phyloP scores from a whole-genome alignment of 2,329 filamentous ascomycete genomes.

The Diaporthe vexans region DNA sequence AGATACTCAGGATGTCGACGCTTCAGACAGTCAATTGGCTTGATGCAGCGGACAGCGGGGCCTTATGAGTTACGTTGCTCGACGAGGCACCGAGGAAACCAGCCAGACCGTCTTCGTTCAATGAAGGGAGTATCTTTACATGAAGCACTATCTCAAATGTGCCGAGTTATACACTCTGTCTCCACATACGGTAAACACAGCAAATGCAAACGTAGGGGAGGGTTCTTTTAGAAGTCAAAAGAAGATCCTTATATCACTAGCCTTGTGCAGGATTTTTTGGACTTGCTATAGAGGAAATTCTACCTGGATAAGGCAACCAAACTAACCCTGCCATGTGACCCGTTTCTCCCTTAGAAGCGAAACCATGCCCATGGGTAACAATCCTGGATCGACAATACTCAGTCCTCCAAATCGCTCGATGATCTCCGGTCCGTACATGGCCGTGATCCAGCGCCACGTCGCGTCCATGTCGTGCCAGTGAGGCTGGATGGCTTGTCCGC shows the following conservation, averaged over 20 bases:
- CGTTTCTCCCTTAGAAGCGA: constrained; percentile 58
- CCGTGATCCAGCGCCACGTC: constrained; percentile 64
- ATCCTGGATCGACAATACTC: constrained; percentile 58
- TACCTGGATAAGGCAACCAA: background rate
- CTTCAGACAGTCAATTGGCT: too few species aligned
- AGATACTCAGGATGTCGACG: too few species aligned
- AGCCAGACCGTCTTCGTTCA: too few species aligned
- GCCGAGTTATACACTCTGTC: too few species aligned
- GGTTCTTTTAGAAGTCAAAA: background rate
- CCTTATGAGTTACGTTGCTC: too few species aligned
- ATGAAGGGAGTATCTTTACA: too few species aligned
- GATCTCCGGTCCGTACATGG: constrained; percentile 60
- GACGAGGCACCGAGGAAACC: too few species aligned
- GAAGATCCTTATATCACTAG: background rate
- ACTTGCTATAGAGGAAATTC: background rate
- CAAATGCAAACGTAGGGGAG: too few species aligned
- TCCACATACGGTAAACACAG: too few species aligned
- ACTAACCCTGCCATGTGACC: constrained; percentile 55
- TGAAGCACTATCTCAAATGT: too few species aligned
- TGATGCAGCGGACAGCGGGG: too few species aligned
- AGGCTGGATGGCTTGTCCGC: constrained; percentile 35
- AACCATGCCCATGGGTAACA: constrained; percentile 64
- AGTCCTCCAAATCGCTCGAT: constrained; percentile 60
- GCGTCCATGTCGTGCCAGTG: constrained; percentile 53
- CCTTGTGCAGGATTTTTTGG: background rate